Percentiles rank a stretch among this genome's conserved stretches.
Evolutionary conservation across 495 filamentous ascomycete genomes (phyloP).

Genomic region (Aspergillus bridgeri): DNA sequence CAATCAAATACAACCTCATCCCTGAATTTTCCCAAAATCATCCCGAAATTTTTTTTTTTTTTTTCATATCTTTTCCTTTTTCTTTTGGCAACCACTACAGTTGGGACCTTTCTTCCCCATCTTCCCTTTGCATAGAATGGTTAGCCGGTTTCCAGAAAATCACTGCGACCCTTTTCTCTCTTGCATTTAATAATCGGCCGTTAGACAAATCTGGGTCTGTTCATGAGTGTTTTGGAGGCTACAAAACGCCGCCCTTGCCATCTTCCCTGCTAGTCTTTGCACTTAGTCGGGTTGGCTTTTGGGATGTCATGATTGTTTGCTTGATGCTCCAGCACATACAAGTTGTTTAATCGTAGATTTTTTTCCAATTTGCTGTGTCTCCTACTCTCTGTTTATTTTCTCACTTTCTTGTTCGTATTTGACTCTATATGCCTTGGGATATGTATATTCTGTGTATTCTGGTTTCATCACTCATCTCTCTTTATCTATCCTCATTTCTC

Average conservation of each 20-base stretch:
- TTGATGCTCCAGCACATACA: neutral
- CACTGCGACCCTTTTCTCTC: conserved; percentile 5
- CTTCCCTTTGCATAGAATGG: conserved; percentile 26
- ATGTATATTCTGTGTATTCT: neutral
- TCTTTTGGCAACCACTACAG: neutral
- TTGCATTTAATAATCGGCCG: conserved; percentile 14
- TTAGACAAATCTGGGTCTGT: conserved; percentile 18
- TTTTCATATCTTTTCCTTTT: too few relatives aligned
- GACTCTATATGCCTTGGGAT: neutral
- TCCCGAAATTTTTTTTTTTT: conserved; percentile 9
- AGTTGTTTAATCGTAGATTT: neutral
- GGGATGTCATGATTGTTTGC: neutral
- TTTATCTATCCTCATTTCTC: neutral
- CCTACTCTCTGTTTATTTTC: neutral
- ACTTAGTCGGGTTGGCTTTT: neutral
- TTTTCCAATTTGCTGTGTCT: neutral
- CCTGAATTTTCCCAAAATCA: conserved; percentile 12
- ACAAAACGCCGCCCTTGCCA: neutral
- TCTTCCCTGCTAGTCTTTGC: neutral
- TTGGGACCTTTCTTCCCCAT: neutral
- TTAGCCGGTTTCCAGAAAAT: conserved; percentile 17
- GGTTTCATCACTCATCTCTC: neutral
- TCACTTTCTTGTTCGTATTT: neutral
- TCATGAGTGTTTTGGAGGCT: neutral
- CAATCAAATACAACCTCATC: conserved; percentile 10